A percentile compares a stretch with the other conserved stretches of the same genome.
phyloP scores from a whole-genome alignment of 345 rosid species.

The Acer campestre region DNA sequence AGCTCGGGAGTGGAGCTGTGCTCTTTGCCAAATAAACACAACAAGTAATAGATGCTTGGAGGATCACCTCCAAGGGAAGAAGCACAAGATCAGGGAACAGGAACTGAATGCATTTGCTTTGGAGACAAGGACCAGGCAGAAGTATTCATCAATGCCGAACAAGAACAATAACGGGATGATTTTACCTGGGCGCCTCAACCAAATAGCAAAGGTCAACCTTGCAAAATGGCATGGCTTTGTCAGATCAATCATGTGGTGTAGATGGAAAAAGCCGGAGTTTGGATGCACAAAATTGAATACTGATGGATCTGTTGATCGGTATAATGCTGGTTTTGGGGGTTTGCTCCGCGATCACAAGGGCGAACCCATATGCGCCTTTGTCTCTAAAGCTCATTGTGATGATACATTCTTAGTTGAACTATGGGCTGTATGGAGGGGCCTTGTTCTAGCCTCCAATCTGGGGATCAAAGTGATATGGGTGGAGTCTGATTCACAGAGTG shows the following conservation, averaged over 20 bases:
- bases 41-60: constrained; percentile 29
- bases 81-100: constrained; percentile 29
- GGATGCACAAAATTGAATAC: constrained; percentile 44
- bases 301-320: constrained; percentile 32
- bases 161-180: neutral
- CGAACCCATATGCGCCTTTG: constrained; percentile 37
- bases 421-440: constrained; percentile 46
- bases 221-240: constrained; percentile 23
- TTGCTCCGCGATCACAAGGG: constrained; percentile 39
- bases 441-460: constrained; percentile 35
- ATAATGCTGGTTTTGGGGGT: constrained; percentile 38
- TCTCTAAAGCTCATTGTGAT: constrained; percentile 32
- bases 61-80: constrained; percentile 35
- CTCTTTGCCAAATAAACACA: constrained; percentile 31
- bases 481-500: constrained; percentile 45
- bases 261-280: constrained; percentile 34
- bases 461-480: constrained; percentile 37
- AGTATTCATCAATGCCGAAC: neutral
- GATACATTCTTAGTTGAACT: constrained; percentile 44
- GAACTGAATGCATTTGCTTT: constrained; percentile 11
- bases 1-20: constrained; percentile 39
- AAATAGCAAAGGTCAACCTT: constrained; percentile 2
- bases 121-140: neutral
- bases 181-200: constrained; percentile 16
- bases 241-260: constrained; percentile 33